phyloP scores from a whole-genome alignment of 495 filamentous ascomycete species.

The Xeromyces bisporus region DNA sequence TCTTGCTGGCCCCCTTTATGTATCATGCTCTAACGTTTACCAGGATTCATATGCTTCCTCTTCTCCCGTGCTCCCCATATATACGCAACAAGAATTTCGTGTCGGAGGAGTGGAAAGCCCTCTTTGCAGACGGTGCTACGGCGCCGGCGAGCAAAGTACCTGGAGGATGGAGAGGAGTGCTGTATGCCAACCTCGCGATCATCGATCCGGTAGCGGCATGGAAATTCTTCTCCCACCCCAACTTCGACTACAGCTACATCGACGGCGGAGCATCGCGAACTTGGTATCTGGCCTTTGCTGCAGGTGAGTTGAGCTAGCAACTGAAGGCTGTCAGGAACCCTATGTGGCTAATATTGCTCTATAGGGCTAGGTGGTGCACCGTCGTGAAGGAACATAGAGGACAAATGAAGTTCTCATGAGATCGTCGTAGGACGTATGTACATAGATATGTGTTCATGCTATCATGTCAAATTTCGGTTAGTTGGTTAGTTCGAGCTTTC shows the following conservation, averaged over 20 bases:
- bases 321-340: not conserved
- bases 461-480: too few relatives aligned
- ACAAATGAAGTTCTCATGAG: too few relatives aligned
- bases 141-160: slow-evolving; percentile 38
- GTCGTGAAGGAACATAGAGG: too few relatives aligned
- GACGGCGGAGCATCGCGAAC: slow-evolving; percentile 76
- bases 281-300: slow-evolving; percentile 78
- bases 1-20: not conserved
- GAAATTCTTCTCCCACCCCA: slow-evolving; percentile 49
- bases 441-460: too few relatives aligned
- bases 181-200: slow-evolving; percentile 69
- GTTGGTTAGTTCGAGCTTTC: too few relatives aligned
- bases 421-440: too few relatives aligned
- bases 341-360: not conserved
- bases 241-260: slow-evolving; percentile 56
- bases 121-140: slow-evolving; percentile 37
- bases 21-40: not conserved
- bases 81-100: slow-evolving; percentile 57
- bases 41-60: slow-evolving; percentile 88
- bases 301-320: slow-evolving; percentile 27
- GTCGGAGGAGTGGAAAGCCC: slow-evolving; percentile 67
- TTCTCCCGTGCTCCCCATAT: slow-evolving; percentile 53
- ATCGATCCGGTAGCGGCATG: slow-evolving; percentile 54
- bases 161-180: slow-evolving; percentile 72
- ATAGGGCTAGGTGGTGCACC: slow-evolving; percentile 1